Evolutionary conservation across 441 rosid genomes (phyloP), one percentile per base, ranked within the genome.

Genomic region (Aleurites moluccanus): DNA sequence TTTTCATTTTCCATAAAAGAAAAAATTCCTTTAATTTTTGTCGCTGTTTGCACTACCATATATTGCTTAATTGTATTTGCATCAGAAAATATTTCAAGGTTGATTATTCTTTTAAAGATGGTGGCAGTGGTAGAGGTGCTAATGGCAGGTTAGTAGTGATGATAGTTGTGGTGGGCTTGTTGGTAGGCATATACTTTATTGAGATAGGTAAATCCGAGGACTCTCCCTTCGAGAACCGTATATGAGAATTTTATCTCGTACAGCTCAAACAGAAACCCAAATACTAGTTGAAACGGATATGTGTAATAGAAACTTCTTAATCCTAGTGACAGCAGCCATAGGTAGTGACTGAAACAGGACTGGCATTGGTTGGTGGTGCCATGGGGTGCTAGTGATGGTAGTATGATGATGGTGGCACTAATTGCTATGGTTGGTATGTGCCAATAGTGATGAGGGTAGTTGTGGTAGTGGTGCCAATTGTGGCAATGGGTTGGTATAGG

Each of bases 211-310:
- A 45, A 45, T 15, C 11, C 11, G 0, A 45, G 50, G 50, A 10
- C 50, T 45, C 40, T 42, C n/a, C 64, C n/a, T 10, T 15, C 40
- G n/a, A 61, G 64, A 61, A 61, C 20, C 20, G 27, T 61, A 16
- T 28, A 61, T 61, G 40, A 61, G 40, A 61, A 61, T 45, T 27
- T 62, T 21, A 62, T 33, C 21, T 33, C 6, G 14, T 62, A 15
- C 21, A 8, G 42, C 44, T 62, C 42, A 33, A 62, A 62, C 2
- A 30, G 16, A 62, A 62, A 62, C 7, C 65, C 15, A 28, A 62
- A 62, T 62, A 15, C 65, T 30, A 28, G 65, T 62, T 30, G 65
- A 62, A 62, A 62, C 16, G n/a, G 42, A 62, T n/a, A n/a, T 62
- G 33, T 59, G 56, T 52, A 18, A 16, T 45, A 45, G 50, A 10